A percentile compares a stretch with the other conserved stretches of the same genome.
Conservation (phyloP, 225 moss, liverwort and hornwort genomes). For the Asterella californica region DNA sequence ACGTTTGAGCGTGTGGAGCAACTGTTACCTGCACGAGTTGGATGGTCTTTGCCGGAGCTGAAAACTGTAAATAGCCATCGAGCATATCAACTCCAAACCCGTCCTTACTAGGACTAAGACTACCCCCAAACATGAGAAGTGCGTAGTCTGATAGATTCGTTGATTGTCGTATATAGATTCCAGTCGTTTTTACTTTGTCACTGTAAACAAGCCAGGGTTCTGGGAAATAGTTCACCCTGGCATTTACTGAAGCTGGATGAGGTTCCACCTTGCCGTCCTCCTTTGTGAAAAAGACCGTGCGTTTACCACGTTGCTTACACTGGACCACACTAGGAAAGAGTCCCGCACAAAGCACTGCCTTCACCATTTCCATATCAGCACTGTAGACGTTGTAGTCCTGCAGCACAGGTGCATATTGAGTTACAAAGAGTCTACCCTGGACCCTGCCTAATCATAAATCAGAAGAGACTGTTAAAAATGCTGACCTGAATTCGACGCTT, state of each 20-base stretch:
- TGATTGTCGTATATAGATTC: conserved; percentile 89
- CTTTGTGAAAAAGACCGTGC: conserved; percentile 93
- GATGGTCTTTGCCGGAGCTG: conserved; percentile 73
- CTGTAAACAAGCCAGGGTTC: conserved; percentile 93
- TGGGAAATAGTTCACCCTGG: conserved; percentile 71
- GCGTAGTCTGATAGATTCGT: conserved; percentile 93
- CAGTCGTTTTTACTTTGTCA: conserved; percentile 92
- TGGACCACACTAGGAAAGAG: conserved; percentile 95
- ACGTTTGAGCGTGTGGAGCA: not conserved
- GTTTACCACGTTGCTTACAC: conserved; percentile 85
- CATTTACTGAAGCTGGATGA: conserved; percentile 93
- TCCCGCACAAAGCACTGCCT: conserved; percentile 89
- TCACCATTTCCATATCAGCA: conserved; percentile 91
- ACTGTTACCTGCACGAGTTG: conserved; percentile 75
- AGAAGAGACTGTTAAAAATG: not conserved
- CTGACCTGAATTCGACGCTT: conserved; percentile 67
- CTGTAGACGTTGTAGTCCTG: conserved; percentile 91
- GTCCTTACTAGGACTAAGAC: conserved; percentile 68
- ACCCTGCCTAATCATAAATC: not conserved
- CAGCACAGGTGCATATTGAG: not conserved
- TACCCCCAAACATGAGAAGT: conserved; percentile 93
- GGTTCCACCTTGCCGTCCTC: conserved; percentile 99
- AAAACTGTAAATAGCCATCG: conserved; percentile 88
- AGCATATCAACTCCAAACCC: conserved; percentile 89
- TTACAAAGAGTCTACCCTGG: not conserved